Evolutionary conservation across 306 rosid species (phyloP).

Genomic region (Trifolium dubium): DNA sequence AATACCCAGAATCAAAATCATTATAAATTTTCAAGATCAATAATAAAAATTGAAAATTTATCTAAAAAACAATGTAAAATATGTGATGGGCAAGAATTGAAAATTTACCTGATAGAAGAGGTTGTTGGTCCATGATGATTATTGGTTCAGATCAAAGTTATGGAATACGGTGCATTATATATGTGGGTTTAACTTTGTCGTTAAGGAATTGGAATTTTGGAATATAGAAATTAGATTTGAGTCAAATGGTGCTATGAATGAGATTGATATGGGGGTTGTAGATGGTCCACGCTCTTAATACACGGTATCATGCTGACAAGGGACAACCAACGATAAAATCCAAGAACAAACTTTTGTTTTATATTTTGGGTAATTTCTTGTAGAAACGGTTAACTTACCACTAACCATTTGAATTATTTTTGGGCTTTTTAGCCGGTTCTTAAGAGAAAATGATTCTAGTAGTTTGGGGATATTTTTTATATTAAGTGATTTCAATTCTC

Average conservation of each 20-base stretch:
- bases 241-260: constrained; percentile 31
- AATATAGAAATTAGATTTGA: constrained; percentile 10
- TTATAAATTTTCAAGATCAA: neutral
- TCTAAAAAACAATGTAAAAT: neutral
- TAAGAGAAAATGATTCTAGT: too few species aligned
- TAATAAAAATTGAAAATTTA: neutral
- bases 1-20: constrained; percentile 41
- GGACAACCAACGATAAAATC: neutral
- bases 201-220: constrained; percentile 47
- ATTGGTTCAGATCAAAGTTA: neutral
- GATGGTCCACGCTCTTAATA: constrained; percentile 34
- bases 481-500: too few species aligned
- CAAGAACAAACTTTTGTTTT: constrained; percentile 15
- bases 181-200: constrained; percentile 35
- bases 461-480: too few species aligned
- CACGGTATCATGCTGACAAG: constrained; percentile 21
- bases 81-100: constrained; percentile 8
- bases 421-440: too few species aligned
- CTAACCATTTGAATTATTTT: too few species aligned
- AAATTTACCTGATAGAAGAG: constrained; percentile 72
- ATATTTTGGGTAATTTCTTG: neutral
- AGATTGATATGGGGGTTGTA: constrained; percentile 2
- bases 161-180: constrained; percentile 31
- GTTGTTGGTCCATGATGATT: constrained; percentile 69
- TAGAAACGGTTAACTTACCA: too few species aligned